These are phyloP conservation scores for Naganishia kalamii DNA, from an alignment of 768 basidiomycete species.

Conservation along the genomic window DNA sequence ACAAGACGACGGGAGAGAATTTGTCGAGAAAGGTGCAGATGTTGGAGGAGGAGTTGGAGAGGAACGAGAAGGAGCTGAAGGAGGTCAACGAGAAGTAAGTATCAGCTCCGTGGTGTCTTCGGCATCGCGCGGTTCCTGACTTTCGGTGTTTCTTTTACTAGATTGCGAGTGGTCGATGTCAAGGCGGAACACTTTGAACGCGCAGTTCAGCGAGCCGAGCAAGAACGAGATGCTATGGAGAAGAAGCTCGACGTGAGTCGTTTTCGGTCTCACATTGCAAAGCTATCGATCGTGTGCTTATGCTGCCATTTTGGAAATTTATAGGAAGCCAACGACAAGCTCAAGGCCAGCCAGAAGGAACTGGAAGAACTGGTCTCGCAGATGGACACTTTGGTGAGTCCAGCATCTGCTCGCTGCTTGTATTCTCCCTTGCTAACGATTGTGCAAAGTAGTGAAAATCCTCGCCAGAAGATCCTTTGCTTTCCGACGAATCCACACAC, in stretches of 20 bases:
- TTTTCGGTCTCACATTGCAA: neutral
- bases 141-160: slow-evolving; percentile 41
- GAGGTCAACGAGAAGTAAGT: slow-evolving; percentile 94
- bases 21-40: slow-evolving; percentile 78
- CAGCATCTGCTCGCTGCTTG: neutral
- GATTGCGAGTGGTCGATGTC: slow-evolving; percentile 91
- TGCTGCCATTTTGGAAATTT: neutral
- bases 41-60: slow-evolving; percentile 90
- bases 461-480: neutral
- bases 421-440: neutral
- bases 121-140: neutral
- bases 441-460: neutral
- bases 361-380: slow-evolving; percentile 71
- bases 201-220: slow-evolving; percentile 74
- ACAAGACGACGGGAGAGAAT: slow-evolving; percentile 65
- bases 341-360: slow-evolving; percentile 66
- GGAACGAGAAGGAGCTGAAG: slow-evolving; percentile 90
- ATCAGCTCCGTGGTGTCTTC: neutral
- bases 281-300: neutral
- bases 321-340: slow-evolving; percentile 52
- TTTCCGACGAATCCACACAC: neutral
- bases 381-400: slow-evolving; percentile 59
- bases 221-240: slow-evolving; percentile 90
- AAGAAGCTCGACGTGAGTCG: slow-evolving; percentile 79
- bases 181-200: slow-evolving; percentile 98